A percentile compares a stretch with the other conserved stretches of the same genome.
Conservation (phyloP, 345 rosid species). For the Draba incana region DNA sequence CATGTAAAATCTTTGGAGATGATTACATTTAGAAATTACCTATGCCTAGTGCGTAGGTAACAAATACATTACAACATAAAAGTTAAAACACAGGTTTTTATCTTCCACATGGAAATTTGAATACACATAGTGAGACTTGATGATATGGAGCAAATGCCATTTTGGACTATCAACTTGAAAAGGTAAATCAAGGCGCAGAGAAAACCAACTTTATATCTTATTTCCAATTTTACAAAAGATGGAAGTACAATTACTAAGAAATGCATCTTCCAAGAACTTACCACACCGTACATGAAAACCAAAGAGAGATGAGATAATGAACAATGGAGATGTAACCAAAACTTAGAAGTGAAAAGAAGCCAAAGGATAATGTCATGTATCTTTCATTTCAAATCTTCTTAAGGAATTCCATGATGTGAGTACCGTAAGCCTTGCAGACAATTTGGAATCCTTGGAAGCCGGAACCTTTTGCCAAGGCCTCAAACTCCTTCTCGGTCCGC, state of each 20-base stretch:
- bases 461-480: constrained; percentile 50
- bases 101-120: neutral
- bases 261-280: neutral
- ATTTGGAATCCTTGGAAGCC: constrained; percentile 27
- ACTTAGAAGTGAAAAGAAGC: constrained; percentile 2
- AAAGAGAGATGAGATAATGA: neutral
- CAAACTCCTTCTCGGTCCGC: constrained; percentile 68
- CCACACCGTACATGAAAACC: neutral
- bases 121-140: too few species aligned
- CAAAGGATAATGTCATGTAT: neutral
- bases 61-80: neutral
- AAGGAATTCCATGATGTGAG: constrained; percentile 35
- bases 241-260: constrained; percentile 4
- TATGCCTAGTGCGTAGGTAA: constrained; percentile 5
- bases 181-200: neutral
- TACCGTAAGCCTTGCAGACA: constrained; percentile 29
- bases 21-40: neutral
- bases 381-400: constrained; percentile 12
- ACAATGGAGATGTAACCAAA: constrained; percentile 18
- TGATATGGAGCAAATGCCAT: too few species aligned
- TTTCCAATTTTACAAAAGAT: neutral
- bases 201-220: neutral
- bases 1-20: constrained; percentile 21
- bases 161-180: neutral
- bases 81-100: neutral